These are phyloP conservation scores for Gaertneriomyces sp. DNA, from an alignment of 192 early-diverging fungal genomes.

Conservation along the genomic window DNA sequence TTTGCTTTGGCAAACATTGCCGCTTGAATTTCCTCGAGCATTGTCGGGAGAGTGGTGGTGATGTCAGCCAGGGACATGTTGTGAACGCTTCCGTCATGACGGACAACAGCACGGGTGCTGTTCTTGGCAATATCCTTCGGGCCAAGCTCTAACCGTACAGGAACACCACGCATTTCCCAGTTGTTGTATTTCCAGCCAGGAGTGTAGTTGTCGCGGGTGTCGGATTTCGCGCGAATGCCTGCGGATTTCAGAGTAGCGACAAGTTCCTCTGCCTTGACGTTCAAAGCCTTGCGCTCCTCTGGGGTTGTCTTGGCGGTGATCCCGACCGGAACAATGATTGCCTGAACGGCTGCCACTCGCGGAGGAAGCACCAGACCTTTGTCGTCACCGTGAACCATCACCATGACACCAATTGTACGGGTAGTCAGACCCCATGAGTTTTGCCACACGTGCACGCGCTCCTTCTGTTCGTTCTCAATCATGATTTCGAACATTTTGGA, in stretches of 20 bases:
- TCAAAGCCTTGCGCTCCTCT: slow-evolving; percentile 64
- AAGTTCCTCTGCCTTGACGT: slow-evolving; percentile 68
- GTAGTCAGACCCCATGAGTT: slow-evolving; percentile 99
- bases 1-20: slow-evolving; percentile 90
- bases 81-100: slow-evolving; percentile 68
- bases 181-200: slow-evolving; percentile 99
- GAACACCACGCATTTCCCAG: slow-evolving; percentile 96
- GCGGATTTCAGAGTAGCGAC: slow-evolving; percentile 61
- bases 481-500: slow-evolving; percentile 97
- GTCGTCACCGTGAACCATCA: slow-evolving; percentile 98
- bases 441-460: slow-evolving; percentile 88
- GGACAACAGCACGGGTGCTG: slow-evolving; percentile 72
- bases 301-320: slow-evolving; percentile 81
- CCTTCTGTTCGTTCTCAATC: slow-evolving; percentile 79
- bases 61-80: slow-evolving; percentile 64
- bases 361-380: slow-evolving; percentile 98
- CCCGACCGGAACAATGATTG: slow-evolving; percentile 89
- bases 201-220: slow-evolving; percentile 79
- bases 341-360: slow-evolving; percentile 83
- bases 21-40: slow-evolving; percentile 76
- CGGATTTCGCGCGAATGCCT: slow-evolving; percentile 77
- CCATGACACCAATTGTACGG: slow-evolving; percentile 97
- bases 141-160: slow-evolving; percentile 93
- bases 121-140: slow-evolving; percentile 88
- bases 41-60: slow-evolving; percentile 50